Evolutionary conservation across 2,329 filamentous ascomycete genomes (phyloP), one percentile per base, ranked within the genome.

Genomic region (Neopestalotiopsis clavispora): DNA sequence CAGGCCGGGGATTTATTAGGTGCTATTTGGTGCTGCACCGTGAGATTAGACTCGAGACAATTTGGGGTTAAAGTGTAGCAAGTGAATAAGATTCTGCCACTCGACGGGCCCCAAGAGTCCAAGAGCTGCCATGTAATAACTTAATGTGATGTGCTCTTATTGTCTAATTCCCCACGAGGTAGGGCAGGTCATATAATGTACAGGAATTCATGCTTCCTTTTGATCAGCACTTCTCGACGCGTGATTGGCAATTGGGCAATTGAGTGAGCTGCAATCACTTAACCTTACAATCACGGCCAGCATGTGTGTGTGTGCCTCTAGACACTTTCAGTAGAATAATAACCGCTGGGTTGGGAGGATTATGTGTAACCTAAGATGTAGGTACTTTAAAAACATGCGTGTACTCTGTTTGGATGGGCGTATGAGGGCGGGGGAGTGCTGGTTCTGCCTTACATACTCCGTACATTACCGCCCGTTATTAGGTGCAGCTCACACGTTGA

Each of bases 1-100:
- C 45, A 52, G 45, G 45, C 45, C 45, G 45, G 45, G 45, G 45
- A 52, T 52, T 52, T 52, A 52, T 52, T 52, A 52, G 45, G 45
- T 52, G 45, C 45, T 52, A 52, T 52, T 52, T n/a, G 45, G 45
- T 52, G 45, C 45, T 52, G 45, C 45, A 52, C 9, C 20, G 17
- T 52, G 45, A 52, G 17, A 52, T 52, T 52, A 52, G 45, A 52
- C 45, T 52, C 45, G 45, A 52, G 45, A 52, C 45, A 52, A 52
- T 28, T 28, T 52, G 45, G 45, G 45, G 45, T 52, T 52, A 52
- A 52, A 52, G 45, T 52, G 45, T 52, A 52, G n/a, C 45, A 52
- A 38, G 14, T n/a, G 45, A 52, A n/a, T 52, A 52, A 52, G 45
- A 52, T 52, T 52, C 45, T 52, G 45, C 45, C 45, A 52, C 14